Evolutionary conservation across 208 protist genomes (phyloP), one percentile per base, ranked within the genome.

Genomic region (Acanthamoeba castellanii): DNA sequence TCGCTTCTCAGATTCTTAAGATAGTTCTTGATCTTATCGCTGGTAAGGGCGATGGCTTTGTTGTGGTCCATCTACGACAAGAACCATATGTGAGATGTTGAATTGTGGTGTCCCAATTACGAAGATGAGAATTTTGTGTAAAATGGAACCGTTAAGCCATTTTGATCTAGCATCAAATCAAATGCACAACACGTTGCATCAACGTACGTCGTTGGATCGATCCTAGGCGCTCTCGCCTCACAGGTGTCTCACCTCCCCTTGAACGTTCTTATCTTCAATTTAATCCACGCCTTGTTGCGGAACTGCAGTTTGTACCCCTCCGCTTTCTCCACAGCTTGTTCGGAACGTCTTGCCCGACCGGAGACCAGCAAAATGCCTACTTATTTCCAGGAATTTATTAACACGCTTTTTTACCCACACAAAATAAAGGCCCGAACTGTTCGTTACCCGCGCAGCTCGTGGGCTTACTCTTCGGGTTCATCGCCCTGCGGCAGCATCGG

Each of bases 1-100:
- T 94, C 68, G 25, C 90, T 94, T 27, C 52, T 50, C 9, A 94
- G 11, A 32, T 94, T 84, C 55, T 94, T 78, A 3, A 94, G 90
- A 45, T 94, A 94, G 27, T 37, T 61, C 68, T 94, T 94, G 52
- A 94, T 84, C 32, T 94, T 94, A 0, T 94, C 90, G 50, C 68
- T 85, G 20, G 64, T 94, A 4, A 94, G 68, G 70, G 90, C 47
- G 6, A 94, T 37, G 7, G 37, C 70, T 47, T 94, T 94, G 68
- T 94, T 94, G 90, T 85, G 70, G 18, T 92, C 72, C 70, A 94
- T 94, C 13, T 20, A 16, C 57, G 22, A 18, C 20, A 55, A 55
- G 50, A 55, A 55, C 37, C 37, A 42, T 9, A 20, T 1, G 6
- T 55, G 14, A 55, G 50, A 55, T 55, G 50, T 1, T 55, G 50